These are phyloP conservation scores for Bocquillonia castaneifolia DNA, from an alignment of 441 rosid genomes.

Conservation along the genomic window DNA sequence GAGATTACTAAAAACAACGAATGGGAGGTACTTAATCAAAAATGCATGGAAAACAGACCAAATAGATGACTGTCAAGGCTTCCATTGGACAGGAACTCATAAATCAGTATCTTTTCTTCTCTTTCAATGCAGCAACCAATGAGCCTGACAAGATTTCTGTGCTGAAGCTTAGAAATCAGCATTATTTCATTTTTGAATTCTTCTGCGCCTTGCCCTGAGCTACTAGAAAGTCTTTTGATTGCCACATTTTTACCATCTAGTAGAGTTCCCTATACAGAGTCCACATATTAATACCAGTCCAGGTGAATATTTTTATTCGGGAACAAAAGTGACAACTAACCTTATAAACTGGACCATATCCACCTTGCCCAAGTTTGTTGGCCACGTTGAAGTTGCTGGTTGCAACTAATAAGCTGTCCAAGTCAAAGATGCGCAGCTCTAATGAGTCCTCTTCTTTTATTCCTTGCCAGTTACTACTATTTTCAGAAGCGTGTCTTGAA, in stretches of 20 bases:
- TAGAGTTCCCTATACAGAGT: conserved; percentile 12
- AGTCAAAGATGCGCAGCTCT: background rate
- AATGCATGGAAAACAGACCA: too few relatives aligned
- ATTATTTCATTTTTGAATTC: conserved; percentile 20
- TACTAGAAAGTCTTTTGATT: conserved; percentile 15
- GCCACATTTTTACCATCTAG: conserved; percentile 11
- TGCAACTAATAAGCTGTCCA: background rate
- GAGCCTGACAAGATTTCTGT: conserved; percentile 24
- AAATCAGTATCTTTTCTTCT: conserved; percentile 23
- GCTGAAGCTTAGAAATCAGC: conserved; percentile 22
- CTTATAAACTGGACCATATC: conserved; percentile 20
- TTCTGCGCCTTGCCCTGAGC: conserved; percentile 10
- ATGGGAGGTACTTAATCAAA: too few relatives aligned
- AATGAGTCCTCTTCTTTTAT: background rate
- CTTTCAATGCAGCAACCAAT: conserved; percentile 13
- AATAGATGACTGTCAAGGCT: conserved; percentile 21
- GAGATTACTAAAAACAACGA: too few relatives aligned
- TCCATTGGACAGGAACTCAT: conserved; percentile 25
- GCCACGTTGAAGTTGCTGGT: conserved; percentile 6
- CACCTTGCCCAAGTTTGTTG: conserved; percentile 26
- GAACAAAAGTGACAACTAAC: too few relatives aligned
- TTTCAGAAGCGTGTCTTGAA: too few relatives aligned
- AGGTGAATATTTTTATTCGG: too few relatives aligned
- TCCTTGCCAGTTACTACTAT: background rate
- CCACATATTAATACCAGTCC: too few relatives aligned